Conservation (phyloP, 2,329 filamentous ascomycete species). For the Pseudogymnoascus sp. region DNA sequence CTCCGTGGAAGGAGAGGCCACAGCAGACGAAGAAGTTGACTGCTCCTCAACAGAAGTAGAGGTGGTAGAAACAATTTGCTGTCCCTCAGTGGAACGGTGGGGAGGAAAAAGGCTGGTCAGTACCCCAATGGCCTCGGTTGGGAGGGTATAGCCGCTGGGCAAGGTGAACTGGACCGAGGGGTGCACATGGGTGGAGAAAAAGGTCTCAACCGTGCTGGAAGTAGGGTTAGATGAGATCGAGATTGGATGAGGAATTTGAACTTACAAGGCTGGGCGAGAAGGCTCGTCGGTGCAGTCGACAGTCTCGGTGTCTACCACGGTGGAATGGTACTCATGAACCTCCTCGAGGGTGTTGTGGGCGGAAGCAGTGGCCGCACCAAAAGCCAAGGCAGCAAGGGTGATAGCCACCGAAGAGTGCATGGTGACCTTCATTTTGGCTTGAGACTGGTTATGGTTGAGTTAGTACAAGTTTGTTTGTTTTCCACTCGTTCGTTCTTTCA, state of each 20-base stretch:
- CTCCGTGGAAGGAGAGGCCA: not conserved
- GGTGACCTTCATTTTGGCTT: not conserved
- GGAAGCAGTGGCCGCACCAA: not conserved
- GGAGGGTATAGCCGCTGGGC: too few relatives aligned
- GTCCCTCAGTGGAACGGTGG: not conserved
- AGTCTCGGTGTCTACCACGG: not conserved
- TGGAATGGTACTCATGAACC: not conserved
- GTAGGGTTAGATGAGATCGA: not conserved
- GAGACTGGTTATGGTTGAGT: too few relatives aligned
- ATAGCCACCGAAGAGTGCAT: not conserved
- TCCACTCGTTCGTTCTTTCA: too few relatives aligned
- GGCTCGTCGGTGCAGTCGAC: not conserved
- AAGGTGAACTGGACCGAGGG: too few relatives aligned
- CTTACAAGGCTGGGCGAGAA: not conserved
- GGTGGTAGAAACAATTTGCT: not conserved
- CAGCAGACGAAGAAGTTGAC: not conserved
- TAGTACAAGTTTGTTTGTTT: too few relatives aligned
- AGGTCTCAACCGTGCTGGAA: not conserved
- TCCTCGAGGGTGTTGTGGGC: not conserved
- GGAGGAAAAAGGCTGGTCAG: not conserved
- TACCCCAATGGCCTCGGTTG: not conserved
- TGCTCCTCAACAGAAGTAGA: not conserved
- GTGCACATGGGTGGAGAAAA: not conserved
- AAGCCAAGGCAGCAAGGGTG: not conserved
- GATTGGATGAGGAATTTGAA: not conserved